phyloP scores from a whole-genome alignment of 176 grass and related monocot species.

The Leersia perrieri region DNA sequence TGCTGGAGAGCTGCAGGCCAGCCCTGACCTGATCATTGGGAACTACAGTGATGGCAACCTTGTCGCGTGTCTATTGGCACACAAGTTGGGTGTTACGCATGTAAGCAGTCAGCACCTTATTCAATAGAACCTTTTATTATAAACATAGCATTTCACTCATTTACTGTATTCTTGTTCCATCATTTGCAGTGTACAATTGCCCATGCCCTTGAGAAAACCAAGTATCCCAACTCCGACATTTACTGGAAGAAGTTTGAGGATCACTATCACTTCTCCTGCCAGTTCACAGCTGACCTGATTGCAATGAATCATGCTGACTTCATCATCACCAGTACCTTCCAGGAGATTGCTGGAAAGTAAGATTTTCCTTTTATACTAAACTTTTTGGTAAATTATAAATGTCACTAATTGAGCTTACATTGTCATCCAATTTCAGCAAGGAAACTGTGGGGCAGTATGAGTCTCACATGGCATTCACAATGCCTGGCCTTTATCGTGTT shows the following conservation, averaged over 20 bases:
- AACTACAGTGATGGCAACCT: slow-evolving; percentile 88
- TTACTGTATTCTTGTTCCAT: slow-evolving; percentile 4
- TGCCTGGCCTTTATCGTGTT: slow-evolving; percentile 70
- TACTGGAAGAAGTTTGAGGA: slow-evolving; percentile 90
- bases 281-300: slow-evolving; percentile 75
- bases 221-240: slow-evolving; percentile 74
- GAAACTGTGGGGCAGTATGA: slow-evolving; percentile 78
- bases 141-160: background rate
- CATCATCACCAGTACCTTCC: slow-evolving; percentile 80
- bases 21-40: slow-evolving; percentile 68
- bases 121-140: background rate
- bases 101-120: slow-evolving; percentile 15
- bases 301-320: slow-evolving; percentile 88
- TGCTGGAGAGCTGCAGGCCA: slow-evolving; percentile 70
- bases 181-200: slow-evolving; percentile 67
- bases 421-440: slow-evolving; percentile 53
- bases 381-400: background rate
- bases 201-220: slow-evolving; percentile 83
- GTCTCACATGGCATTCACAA: slow-evolving; percentile 72
- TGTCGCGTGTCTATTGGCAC: slow-evolving; percentile 58
- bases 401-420: background rate
- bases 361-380: background rate
- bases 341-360: slow-evolving; percentile 82
- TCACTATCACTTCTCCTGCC: slow-evolving; percentile 85
- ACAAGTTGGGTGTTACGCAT: slow-evolving; percentile 72